These are phyloP conservation scores for Pseudozyma flocculosa DNA, from an alignment of 1,284 basidiomycete species.

Conservation along the genomic window DNA sequence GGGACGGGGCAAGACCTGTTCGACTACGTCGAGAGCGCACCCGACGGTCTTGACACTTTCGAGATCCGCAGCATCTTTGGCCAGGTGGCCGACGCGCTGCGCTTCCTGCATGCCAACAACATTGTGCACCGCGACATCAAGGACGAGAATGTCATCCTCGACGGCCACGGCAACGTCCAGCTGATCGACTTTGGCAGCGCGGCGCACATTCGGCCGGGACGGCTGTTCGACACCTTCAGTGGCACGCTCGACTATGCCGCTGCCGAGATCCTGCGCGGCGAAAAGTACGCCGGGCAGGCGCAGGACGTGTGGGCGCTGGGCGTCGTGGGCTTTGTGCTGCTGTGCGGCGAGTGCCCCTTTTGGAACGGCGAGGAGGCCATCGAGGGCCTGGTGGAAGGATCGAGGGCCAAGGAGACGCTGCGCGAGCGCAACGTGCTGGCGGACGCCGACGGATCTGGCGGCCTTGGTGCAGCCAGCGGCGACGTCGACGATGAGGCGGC, in stretches of 20 bases:
- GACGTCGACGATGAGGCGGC: neutral
- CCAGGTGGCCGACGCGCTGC: slow-evolving; percentile 88
- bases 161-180: slow-evolving; percentile 66
- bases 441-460: slow-evolving; percentile 9
- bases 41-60: slow-evolving; percentile 76
- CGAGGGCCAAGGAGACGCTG: slow-evolving; percentile 44
- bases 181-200: slow-evolving; percentile 87
- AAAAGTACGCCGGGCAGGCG: slow-evolving; percentile 90
- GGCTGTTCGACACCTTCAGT: slow-evolving; percentile 94
- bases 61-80: slow-evolving; percentile 83
- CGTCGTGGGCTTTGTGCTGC: slow-evolving; percentile 92
- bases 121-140: slow-evolving; percentile 98
- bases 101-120: slow-evolving; percentile 85
- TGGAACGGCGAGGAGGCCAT: slow-evolving; percentile 62
- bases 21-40: slow-evolving; percentile 87
- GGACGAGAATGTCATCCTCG: slow-evolving; percentile 84
- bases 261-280: slow-evolving; percentile 91
- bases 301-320: slow-evolving; percentile 99
- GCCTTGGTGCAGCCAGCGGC: neutral
- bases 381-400: slow-evolving; percentile 44
- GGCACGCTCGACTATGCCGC: slow-evolving; percentile 85
- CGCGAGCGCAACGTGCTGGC: slow-evolving; percentile 39
- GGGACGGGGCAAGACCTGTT: slow-evolving; percentile 75
- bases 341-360: slow-evolving; percentile 87
- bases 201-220: slow-evolving; percentile 72